Base-by-base conservation (phyloP, 768 basidiomycete genomes). In the Lactifluus hygrophoroides region DNA sequence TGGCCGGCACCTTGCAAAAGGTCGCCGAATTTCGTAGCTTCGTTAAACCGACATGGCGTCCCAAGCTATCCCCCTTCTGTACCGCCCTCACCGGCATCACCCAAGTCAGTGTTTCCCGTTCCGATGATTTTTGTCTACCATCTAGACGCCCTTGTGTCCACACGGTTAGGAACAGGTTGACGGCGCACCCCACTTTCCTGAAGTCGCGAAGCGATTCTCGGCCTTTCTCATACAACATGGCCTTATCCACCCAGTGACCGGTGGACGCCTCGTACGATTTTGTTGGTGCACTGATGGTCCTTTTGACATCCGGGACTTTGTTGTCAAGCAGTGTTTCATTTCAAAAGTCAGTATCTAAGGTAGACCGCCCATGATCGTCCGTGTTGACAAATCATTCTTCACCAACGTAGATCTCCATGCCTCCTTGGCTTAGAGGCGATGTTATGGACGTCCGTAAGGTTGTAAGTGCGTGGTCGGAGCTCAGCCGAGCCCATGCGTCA, bases 251-350 rank as follows among this genome's bases (percentile, higher is more conserved):
- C 71, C 72, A 46, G 73, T 72, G 53, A 83, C 77, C 21, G 82
- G 81, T 50, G 75, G 77, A 60, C 78, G 76, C 6, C 73, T 85
- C 47, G 71, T 78, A 59, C 83, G 80, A 23, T 90, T 85, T 68
- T 85, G 84, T 69, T 90, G 88, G 88, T 90, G 86, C 70, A 85
- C 80, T 54, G 90, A 92, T 67, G 89, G 90, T 2, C 89, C 90
- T 16, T 91, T 81, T 65, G 90, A 91, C 69, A 70, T 93, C 49
- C 78, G 87, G 61, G 87, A 93, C 72, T 92, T 93, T 65, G 81
- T 92, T 56, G 83, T 89, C 49, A 94, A 93, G 70, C 90, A 93
- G 69, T 91, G 86, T 68, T 92, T 90, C 69, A 89, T 93, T 65
- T 92, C 90, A 48, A 81, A 84, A 70, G 86, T 85, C 50, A 55